Evolutionary conservation across 2,329 filamentous ascomycete genomes (phyloP).

Genomic region (Neurospora sp.): DNA sequence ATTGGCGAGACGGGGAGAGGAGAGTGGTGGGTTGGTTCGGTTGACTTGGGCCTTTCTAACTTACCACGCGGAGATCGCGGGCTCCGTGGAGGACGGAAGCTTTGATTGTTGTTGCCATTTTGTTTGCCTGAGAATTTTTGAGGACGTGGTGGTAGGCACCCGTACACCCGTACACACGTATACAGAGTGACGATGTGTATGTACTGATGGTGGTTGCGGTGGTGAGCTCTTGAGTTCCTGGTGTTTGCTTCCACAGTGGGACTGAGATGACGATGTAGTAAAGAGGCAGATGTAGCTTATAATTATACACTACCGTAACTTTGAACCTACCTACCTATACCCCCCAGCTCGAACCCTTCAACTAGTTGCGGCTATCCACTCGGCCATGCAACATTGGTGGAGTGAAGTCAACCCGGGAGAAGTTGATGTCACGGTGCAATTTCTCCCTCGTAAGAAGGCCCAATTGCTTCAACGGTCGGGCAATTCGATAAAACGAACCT

Average conservation of each 20-base stretch:
- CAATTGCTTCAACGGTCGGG: neutral
- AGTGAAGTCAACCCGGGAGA: neutral
- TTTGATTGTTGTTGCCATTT: slow-evolving; percentile 25
- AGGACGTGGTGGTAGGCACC: no score
- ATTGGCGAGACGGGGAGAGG: neutral
- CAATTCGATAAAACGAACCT: neutral
- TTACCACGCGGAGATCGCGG: slow-evolving; percentile 40
- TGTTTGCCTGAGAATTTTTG: neutral
- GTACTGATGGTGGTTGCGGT: neutral
- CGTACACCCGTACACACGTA: neutral
- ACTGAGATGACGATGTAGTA: neutral
- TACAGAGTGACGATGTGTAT: neutral
- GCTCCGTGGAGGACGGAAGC: slow-evolving; percentile 47
- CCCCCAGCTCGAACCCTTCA: neutral
- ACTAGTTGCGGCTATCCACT: neutral
- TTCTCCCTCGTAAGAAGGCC: neutral
- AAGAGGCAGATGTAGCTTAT: no score
- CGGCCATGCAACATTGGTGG: neutral
- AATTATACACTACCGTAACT: neutral
- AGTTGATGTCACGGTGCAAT: neutral
- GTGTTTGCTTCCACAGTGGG: neutral
- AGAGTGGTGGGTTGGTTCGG: neutral
- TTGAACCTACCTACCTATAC: neutral
- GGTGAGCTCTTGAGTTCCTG: neutral
- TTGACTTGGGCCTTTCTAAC: slow-evolving; percentile 9